Percentiles rank a stretch among this genome's conserved stretches.
These are phyloP conservation scores for Marasmius oreades DNA, from an alignment of 1,284 basidiomycete species.

Conservation along the genomic window DNA sequence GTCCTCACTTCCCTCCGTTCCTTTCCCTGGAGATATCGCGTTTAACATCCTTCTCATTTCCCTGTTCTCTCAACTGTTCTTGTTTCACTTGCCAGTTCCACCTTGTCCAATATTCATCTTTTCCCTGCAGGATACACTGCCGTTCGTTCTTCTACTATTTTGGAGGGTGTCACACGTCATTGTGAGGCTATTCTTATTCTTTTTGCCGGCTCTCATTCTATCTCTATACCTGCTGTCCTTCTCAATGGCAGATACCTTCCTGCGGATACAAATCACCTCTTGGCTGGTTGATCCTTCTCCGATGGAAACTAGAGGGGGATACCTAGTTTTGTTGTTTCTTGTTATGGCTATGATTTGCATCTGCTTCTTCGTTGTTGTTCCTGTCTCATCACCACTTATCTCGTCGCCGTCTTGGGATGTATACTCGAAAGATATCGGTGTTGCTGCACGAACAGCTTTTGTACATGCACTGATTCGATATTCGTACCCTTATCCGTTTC, in stretches of 20 bases:
- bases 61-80: slow-evolving; percentile 36
- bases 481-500: slow-evolving; percentile 38
- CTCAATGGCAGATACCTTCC: slow-evolving; percentile 32
- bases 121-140: slow-evolving; percentile 32
- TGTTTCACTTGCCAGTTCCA: slow-evolving; percentile 38
- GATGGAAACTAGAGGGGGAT: slow-evolving; percentile 40
- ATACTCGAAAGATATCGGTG: slow-evolving; percentile 40
- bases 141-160: slow-evolving; percentile 40
- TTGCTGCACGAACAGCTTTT: slow-evolving; percentile 41
- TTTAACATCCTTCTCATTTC: slow-evolving; percentile 39
- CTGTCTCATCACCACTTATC: slow-evolving; percentile 13
- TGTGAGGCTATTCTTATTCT: slow-evolving; percentile 39
- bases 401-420: slow-evolving; percentile 39
- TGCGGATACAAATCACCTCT: neutral
- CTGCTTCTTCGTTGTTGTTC: slow-evolving; percentile 31
- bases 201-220: slow-evolving; percentile 42
- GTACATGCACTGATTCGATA: slow-evolving; percentile 37
- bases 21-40: slow-evolving; percentile 33
- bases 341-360: slow-evolving; percentile 31
- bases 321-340: slow-evolving; percentile 34
- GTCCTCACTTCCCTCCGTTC: slow-evolving; percentile 30
- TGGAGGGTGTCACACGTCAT: slow-evolving; percentile 34
- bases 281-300: slow-evolving; percentile 29
- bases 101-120: slow-evolving; percentile 44
- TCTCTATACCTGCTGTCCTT: slow-evolving; percentile 40